Base-by-base conservation (phyloP, 768 basidiomycete genomes). In the Kwoniella pini region DNA sequence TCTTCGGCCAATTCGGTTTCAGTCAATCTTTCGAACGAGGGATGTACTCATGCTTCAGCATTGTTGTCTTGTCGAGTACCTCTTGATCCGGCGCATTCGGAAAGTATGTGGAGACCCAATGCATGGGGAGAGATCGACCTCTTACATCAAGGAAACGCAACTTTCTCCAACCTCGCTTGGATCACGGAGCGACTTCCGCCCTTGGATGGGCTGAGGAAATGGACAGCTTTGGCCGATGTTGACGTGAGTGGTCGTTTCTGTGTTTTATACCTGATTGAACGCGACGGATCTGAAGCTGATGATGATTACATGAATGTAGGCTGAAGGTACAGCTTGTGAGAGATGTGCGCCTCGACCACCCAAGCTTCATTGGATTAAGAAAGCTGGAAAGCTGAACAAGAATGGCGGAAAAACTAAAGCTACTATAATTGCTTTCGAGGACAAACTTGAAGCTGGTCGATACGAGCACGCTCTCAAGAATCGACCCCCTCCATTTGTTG, bases 381-480 rank as follows among this genome's bases (percentile, higher is more conserved):
- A 54, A 42, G 69, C 63, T 15, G 71, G 71, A 27, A 70, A 69
- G 42, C 52, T 52, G 22, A 73, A 73, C 65, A 73, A 73, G 57
- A 63, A 62, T 33, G 71, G 71, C 24, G 53, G 55, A 9, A 73
- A 80, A 5, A 84, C 83, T 40, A 87, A 85, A 70, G 85, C 84
- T 64, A 67, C 44, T 17, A 80, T 87, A 17, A 76, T 84, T 21
- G 86, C 91, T 0, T 81, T 91, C 30, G 94, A 97, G 70, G 90
- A 96, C 70, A 84, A 89, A 17, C 81, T 86, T 11, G 85, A 95
- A 72, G 93, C 94, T 42, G 92, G 91, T 5, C 84, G 87, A 71
- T 96, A 91, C 72, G 94, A 97, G 74, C 86, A 90, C 42, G 84
- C 87, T 21, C 82, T 97, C 57, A 97, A 97, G 80, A 82, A 84